A percentile compares a stretch with the other conserved stretches of the same genome.
Conservation (phyloP, 2,329 filamentous ascomycete species). For the Calonectria hongkongensis region DNA sequence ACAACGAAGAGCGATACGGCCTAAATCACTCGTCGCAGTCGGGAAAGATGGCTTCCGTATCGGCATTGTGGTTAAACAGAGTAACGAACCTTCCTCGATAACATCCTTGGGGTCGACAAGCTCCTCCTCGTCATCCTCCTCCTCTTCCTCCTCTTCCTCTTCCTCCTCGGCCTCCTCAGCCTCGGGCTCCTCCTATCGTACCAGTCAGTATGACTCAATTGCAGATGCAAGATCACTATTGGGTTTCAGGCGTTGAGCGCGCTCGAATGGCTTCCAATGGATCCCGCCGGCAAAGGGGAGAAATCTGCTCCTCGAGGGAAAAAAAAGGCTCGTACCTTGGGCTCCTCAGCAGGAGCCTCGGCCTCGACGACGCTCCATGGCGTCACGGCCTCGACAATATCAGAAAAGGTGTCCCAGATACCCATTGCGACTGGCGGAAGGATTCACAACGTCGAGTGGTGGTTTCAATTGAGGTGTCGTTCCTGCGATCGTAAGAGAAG, state of each 20-base stretch:
- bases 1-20: constrained; percentile 39
- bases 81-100: constrained; percentile 90
- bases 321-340: constrained; percentile 67
- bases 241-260: constrained; percentile 25
- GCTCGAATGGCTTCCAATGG: constrained; percentile 43
- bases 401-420: constrained; percentile 79
- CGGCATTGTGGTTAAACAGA: neutral
- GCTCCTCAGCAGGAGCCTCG: constrained; percentile 80
- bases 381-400: constrained; percentile 78
- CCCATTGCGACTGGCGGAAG: constrained; percentile 72
- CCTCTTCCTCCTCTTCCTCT: constrained; percentile 59
- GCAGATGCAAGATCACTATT: constrained; percentile 7
- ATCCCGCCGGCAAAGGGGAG: constrained; percentile 37
- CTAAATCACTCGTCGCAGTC: constrained; percentile 47
- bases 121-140: constrained; percentile 85
- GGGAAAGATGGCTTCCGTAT: constrained; percentile 24
- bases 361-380: constrained; percentile 80
- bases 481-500: constrained; percentile 62
- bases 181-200: constrained; percentile 63
- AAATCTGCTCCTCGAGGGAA: constrained; percentile 42
- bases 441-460: constrained; percentile 65
- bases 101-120: constrained; percentile 91
- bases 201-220: constrained; percentile 43
- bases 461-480: constrained; percentile 60
- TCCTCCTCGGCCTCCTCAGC: constrained; percentile 64